Conservation (phyloP, 805 yeast species). For the Phaffomyces opuntiae region DNA sequence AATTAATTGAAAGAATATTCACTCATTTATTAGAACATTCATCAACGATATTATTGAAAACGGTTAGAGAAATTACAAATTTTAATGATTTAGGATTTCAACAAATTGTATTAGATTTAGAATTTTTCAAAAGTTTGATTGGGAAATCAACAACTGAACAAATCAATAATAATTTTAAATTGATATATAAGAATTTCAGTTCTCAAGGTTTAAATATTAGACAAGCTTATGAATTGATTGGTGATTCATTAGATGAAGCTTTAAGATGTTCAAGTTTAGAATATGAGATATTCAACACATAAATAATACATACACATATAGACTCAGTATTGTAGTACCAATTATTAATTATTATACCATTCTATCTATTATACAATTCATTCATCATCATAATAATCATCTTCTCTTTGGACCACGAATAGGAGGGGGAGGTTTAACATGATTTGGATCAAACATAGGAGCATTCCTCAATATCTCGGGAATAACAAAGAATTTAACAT, state of each 20-base stretch:
- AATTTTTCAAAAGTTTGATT: conserved; percentile 35
- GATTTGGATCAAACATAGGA: conserved; percentile 68
- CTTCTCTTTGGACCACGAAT: conserved; percentile 50
- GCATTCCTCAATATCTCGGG: conserved; percentile 88
- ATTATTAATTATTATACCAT: too few species aligned
- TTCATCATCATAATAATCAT: conserved; percentile 1
- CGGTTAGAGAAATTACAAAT: conserved; percentile 35
- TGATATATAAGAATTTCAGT: conserved; percentile 16
- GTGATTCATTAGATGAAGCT: conserved; percentile 12
- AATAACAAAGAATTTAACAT: conserved; percentile 72
- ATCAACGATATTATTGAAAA: conserved; percentile 29
- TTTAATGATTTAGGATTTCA: conserved; percentile 41
- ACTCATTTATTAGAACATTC: conserved; percentile 36
- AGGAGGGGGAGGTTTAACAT: conserved; percentile 64
- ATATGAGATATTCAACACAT: conserved; percentile 16
- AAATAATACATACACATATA: neutral
- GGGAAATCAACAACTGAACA: conserved; percentile 14
- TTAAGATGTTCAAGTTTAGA: conserved; percentile 17
- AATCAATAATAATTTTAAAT: conserved; percentile 13
- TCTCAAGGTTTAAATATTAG: conserved; percentile 5
- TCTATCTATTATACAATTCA: neutral
- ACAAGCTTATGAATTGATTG: conserved; percentile 10
- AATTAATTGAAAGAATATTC: conserved; percentile 38
- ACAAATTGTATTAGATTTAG: conserved; percentile 48
- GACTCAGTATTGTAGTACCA: too few species aligned